A percentile compares a stretch with the other conserved stretches of the same genome.
phyloP scores from a whole-genome alignment of 2,329 filamentous ascomycete species.

The Cercospora zeina region DNA sequence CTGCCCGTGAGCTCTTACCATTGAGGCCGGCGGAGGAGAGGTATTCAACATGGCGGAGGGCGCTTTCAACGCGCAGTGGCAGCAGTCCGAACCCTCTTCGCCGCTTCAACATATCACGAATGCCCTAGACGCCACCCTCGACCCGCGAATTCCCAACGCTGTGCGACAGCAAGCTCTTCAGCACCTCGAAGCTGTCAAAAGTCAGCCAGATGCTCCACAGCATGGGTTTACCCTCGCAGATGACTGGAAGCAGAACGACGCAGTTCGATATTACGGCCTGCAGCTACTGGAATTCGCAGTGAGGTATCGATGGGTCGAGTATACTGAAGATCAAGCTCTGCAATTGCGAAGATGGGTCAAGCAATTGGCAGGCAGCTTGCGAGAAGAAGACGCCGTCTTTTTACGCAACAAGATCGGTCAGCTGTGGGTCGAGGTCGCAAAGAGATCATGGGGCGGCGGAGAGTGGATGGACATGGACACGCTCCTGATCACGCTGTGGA shows the following conservation, averaged over 20 bases:
- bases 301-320: constrained; percentile 78
- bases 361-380: constrained; percentile 70
- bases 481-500: constrained; percentile 78
- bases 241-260: constrained; percentile 70
- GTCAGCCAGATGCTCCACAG: constrained; percentile 72
- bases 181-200: constrained; percentile 85
- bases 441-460: constrained; percentile 78
- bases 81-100: constrained; percentile 18
- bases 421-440: constrained; percentile 92
- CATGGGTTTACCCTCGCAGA: constrained; percentile 82
- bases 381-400: constrained; percentile 73
- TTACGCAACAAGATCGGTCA: constrained; percentile 91
- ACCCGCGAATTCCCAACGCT: constrained; percentile 75
- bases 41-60: constrained; percentile 16
- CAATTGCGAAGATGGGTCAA: constrained; percentile 75
- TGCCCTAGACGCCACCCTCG: constrained; percentile 86
- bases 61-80: constrained; percentile 30
- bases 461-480: constrained; percentile 96
- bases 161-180: constrained; percentile 77
- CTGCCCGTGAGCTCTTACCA: constrained; percentile 14
- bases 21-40: not conserved
- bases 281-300: constrained; percentile 89
- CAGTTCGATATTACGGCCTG: constrained; percentile 90
- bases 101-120: constrained; percentile 69
- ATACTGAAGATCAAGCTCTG: constrained; percentile 65